A percentile compares a stretch with the other conserved stretches of the same genome.
phyloP scores from a whole-genome alignment of 345 rosid genomes.

The Rhizophora apiculata region DNA sequence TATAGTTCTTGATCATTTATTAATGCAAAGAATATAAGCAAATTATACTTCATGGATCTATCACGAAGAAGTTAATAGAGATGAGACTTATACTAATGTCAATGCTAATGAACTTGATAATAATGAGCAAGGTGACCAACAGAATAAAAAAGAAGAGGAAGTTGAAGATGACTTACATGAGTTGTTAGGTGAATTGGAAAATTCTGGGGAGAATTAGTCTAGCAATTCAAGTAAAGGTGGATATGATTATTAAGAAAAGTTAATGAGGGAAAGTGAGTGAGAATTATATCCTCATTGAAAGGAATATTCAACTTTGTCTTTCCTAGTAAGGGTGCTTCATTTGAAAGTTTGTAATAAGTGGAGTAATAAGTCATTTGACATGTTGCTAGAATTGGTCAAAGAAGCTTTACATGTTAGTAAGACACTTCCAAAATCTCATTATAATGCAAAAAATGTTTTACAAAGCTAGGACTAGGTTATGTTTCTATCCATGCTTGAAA shows the following conservation, averaged over 20 bases:
- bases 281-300: background rate
- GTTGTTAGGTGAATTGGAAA: background rate
- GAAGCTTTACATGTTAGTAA: background rate
- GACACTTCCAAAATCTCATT: background rate
- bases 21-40: too few species aligned
- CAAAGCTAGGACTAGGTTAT: background rate
- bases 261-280: background rate
- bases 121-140: too few species aligned
- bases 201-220: background rate
- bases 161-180: background rate
- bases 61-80: too few species aligned
- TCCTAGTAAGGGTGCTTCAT: background rate
- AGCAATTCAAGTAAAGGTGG: too few species aligned
- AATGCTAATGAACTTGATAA: too few species aligned
- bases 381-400: too few species aligned
- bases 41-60: too few species aligned
- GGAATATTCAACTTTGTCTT: background rate
- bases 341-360: slow-evolving; percentile 2
- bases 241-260: background rate
- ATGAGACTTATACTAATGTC: too few species aligned
- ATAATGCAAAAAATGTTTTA: background rate
- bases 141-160: too few species aligned
- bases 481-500: background rate
- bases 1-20: too few species aligned
- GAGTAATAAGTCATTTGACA: slow-evolving; percentile 2